Evolutionary conservation across 1,139 yeast species (phyloP).

Genomic region (Maudiozyma humilis): DNA sequence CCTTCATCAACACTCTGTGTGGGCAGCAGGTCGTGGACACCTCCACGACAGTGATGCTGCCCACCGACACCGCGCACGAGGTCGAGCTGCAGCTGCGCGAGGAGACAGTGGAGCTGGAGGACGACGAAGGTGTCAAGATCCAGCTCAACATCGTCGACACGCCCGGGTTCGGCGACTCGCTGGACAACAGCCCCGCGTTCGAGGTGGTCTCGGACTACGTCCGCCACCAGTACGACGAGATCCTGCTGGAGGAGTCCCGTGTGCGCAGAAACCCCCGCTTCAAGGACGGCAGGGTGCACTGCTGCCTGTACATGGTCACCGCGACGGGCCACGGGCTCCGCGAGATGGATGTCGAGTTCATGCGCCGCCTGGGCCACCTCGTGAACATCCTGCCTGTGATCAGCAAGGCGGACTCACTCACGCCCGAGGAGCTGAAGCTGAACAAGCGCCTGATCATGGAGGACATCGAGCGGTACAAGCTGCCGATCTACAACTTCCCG

Average conservation of each 20-base stretch:
- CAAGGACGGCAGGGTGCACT: constrained; percentile 71
- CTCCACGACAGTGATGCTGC: constrained; percentile 40
- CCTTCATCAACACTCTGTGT: constrained; percentile 79
- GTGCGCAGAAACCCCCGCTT: constrained; percentile 82
- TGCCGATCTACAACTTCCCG: constrained; percentile 80
- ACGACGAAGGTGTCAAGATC: constrained; percentile 66
- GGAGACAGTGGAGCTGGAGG: constrained; percentile 56
- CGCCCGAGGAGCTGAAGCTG: constrained; percentile 59
- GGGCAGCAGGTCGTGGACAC: constrained; percentile 69
- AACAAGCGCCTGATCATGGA: constrained; percentile 58
- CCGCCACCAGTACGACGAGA: constrained; percentile 79
- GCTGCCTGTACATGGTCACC: constrained; percentile 58
- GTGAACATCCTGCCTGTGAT: constrained; percentile 87
- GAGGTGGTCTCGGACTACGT: constrained; percentile 60
- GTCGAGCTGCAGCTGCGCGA: constrained; percentile 42
- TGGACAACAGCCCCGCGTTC: constrained; percentile 56
- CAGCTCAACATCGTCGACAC: constrained; percentile 65
- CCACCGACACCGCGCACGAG: constrained; percentile 38
- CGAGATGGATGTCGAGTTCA: constrained; percentile 68
- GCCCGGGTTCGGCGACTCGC: constrained; percentile 72
- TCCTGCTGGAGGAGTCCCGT: constrained; percentile 82
- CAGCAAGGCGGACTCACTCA: constrained; percentile 80
- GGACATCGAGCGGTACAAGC: constrained; percentile 67
- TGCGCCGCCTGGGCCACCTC: constrained; percentile 66
- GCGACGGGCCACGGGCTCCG: constrained; percentile 75